phyloP scores from a whole-genome alignment of 495 filamentous ascomycete genomes.

The Penicillium odoratum region DNA sequence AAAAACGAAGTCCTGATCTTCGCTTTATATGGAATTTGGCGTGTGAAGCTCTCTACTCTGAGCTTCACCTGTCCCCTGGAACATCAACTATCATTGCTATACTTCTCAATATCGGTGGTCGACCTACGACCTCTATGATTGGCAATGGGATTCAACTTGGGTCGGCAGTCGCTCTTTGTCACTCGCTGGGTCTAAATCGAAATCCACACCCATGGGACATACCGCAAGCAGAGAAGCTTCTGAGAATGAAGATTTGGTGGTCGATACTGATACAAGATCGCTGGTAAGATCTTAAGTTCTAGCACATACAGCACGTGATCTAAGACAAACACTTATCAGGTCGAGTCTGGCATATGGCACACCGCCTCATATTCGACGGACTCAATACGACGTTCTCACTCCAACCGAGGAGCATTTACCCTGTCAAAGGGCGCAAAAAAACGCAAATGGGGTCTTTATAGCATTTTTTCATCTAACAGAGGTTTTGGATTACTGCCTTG shows the following conservation, averaged over 20 bases:
- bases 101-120: conserved; percentile 35
- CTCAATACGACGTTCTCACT: conserved; percentile 43
- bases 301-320: too few species aligned
- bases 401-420: conserved; percentile 4
- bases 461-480: conserved; percentile 41
- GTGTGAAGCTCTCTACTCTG: conserved; percentile 34
- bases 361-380: conserved; percentile 30
- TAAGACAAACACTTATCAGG: too few species aligned
- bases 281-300: conserved; percentile 22
- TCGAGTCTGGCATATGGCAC: conserved; percentile 38
- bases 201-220: conserved; percentile 36
- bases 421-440: conserved; percentile 8
- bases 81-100: conserved; percentile 36
- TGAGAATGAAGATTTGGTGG: conserved; percentile 41
- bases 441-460: conserved; percentile 31
- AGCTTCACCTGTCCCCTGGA: conserved; percentile 34
- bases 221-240: conserved; percentile 30
- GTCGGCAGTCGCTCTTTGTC: conserved; percentile 32
- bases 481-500: conserved; percentile 36
- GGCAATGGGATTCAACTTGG: conserved; percentile 37
- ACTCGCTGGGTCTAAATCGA: conserved; percentile 40
- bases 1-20: conserved; percentile 28
- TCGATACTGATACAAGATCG: conserved; percentile 39
- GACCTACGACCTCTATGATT: conserved; percentile 38
- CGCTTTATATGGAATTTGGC: conserved; percentile 40